Evolutionary conservation across 2,329 filamentous ascomycete genomes (phyloP).

Genomic region (Cladosporium austrohemisphaericum): DNA sequence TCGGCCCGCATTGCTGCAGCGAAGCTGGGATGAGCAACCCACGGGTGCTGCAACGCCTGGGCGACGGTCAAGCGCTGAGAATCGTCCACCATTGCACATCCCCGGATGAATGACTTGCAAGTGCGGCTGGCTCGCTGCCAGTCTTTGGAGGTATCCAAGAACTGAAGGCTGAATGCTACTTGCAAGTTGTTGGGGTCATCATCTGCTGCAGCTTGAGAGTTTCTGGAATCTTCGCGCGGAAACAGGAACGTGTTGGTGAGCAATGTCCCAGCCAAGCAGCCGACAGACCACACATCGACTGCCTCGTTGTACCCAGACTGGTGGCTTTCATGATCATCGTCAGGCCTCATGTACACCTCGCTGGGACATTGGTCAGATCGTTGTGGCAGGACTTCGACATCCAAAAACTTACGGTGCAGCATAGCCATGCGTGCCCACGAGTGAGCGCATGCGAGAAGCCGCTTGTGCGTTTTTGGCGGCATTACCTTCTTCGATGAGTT

Average conservation of each 20-base stretch:
- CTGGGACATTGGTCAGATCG: no score
- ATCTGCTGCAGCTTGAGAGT: conserved; percentile 25
- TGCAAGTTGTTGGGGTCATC: conserved; percentile 17
- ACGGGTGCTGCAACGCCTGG: conserved; percentile 52
- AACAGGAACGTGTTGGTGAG: conserved; percentile 51
- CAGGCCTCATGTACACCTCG: conserved; percentile 31
- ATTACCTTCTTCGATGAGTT: conserved; percentile 20
- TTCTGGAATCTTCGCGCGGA: conserved; percentile 32
- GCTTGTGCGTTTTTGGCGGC: conserved; percentile 10
- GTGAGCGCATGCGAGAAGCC: conserved; percentile 48
- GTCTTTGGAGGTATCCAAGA: conserved; percentile 40
- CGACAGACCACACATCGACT: conserved; percentile 62
- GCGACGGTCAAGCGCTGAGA: conserved; percentile 48
- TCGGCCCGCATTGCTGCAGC: conserved; percentile 46
- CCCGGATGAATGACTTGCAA: conserved; percentile 52
- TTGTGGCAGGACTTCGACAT: not conserved
- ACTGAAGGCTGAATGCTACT: conserved; percentile 36
- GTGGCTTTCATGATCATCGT: not conserved
- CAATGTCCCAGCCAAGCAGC: conserved; percentile 50
- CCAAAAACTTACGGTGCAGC: conserved; percentile 52
- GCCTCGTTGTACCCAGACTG: conserved; percentile 52
- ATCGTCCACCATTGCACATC: conserved; percentile 51
- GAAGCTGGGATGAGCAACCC: conserved; percentile 54
- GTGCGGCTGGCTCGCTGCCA: conserved; percentile 41
- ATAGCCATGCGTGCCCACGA: conserved; percentile 56